Evolutionary conservation across 2,329 filamentous ascomycete genomes (phyloP).

Genomic region (Metarhizium sp.): DNA sequence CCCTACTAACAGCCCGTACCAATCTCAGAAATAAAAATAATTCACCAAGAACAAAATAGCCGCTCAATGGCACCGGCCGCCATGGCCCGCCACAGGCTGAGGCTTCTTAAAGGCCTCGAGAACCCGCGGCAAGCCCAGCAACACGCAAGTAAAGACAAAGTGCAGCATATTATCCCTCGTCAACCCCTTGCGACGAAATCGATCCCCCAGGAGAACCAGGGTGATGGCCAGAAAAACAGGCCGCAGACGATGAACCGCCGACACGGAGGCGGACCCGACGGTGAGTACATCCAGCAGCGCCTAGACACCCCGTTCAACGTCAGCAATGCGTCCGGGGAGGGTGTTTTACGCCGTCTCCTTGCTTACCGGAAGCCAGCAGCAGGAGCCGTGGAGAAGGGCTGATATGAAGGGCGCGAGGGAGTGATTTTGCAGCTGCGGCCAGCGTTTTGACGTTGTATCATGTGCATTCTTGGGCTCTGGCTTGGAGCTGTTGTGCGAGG

Average conservation of each 20-base stretch:
- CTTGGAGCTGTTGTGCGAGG: background rate
- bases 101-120: background rate
- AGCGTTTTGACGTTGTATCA: background rate
- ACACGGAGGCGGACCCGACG: background rate
- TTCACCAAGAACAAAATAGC: too few relatives aligned
- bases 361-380: background rate
- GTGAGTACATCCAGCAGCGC: background rate
- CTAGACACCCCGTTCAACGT: background rate
- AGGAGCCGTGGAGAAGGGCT: background rate
- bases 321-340: background rate
- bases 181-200: background rate
- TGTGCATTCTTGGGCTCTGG: background rate
- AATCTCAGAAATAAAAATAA: too few relatives aligned
- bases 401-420: background rate
- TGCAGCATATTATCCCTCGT: background rate
- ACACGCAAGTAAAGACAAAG: background rate
- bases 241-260: background rate
- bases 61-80: background rate
- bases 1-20: too few relatives aligned
- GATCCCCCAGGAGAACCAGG: background rate
- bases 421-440: background rate
- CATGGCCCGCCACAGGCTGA: background rate
- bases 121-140: background rate
- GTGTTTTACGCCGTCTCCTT: background rate
- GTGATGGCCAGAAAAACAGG: background rate